Conservation (phyloP, 1,139 yeast genomes). For the Chernovozyma aurita region DNA sequence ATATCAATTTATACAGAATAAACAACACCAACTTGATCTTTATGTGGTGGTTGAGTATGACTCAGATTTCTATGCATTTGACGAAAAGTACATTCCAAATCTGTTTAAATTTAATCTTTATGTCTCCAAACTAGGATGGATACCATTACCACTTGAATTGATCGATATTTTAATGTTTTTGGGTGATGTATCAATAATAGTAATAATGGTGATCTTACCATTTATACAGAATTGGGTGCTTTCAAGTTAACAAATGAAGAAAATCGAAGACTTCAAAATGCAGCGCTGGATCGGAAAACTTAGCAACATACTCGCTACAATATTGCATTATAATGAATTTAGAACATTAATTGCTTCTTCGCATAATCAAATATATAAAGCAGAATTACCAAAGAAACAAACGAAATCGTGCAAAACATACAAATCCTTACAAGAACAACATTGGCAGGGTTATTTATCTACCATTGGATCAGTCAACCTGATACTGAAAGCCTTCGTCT, state of each 20-base stretch:
- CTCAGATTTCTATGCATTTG: slow-evolving; percentile 24
- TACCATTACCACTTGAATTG: slow-evolving; percentile 41
- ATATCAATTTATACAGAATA: slow-evolving; percentile 19
- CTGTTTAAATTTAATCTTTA: slow-evolving; percentile 23
- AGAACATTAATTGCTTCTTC: no score
- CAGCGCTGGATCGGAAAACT: no score
- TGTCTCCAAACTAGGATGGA: slow-evolving; percentile 30
- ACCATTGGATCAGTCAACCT: no score
- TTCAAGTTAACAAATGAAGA: not conserved
- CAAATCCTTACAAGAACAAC: no score
- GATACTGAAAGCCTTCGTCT: no score
- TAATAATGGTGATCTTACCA: slow-evolving; percentile 1
- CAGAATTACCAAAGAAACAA: no score
- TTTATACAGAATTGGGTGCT: not conserved
- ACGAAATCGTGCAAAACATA: no score
- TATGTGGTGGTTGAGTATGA: slow-evolving; percentile 24
- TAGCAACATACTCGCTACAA: no score
- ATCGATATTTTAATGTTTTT: slow-evolving; percentile 29
- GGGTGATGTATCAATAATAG: slow-evolving; percentile 18
- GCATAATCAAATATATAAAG: no score
- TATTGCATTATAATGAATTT: no score
- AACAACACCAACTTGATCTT: slow-evolving; percentile 18
- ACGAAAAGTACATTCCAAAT: slow-evolving; percentile 13
- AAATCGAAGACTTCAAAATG: not conserved
- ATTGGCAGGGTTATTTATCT: no score